Percentiles rank a stretch among this genome's conserved stretches.
These are phyloP conservation scores for Cladosporium sp. DNA, from an alignment of 2,329 filamentous ascomycete genomes.

Conservation along the genomic window DNA sequence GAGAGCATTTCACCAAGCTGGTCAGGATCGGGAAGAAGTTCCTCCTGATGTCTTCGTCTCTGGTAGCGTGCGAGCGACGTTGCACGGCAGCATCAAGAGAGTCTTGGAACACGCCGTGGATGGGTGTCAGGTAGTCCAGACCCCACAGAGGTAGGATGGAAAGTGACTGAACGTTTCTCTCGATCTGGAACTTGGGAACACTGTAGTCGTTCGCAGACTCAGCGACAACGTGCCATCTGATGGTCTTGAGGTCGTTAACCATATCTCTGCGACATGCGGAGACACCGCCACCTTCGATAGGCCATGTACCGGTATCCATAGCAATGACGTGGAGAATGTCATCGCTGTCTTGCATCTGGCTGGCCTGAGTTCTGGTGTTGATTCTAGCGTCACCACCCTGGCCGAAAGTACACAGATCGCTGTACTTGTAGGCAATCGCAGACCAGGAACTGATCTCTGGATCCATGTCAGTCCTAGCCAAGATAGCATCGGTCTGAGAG, in stretches of 20 bases:
- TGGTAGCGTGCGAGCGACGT: conserved; percentile 30
- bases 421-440: conserved; percentile 48
- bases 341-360: conserved; percentile 40
- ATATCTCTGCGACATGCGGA: conserved; percentile 40
- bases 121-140: conserved; percentile 39
- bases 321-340: conserved; percentile 37
- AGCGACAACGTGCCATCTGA: conserved; percentile 41
- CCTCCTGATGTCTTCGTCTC: conserved; percentile 33
- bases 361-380: conserved; percentile 46
- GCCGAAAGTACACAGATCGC: conserved; percentile 50
- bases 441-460: conserved; percentile 52
- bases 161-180: conserved; percentile 40
- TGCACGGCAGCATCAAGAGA: conserved; percentile 37
- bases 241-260: conserved; percentile 40
- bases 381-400: conserved; percentile 51
- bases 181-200: conserved; percentile 40
- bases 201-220: conserved; percentile 42
- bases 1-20: conserved; percentile 37
- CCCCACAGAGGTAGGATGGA: conserved; percentile 42
- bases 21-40: conserved; percentile 40
- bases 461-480: conserved; percentile 48
- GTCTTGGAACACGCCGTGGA: conserved; percentile 40
- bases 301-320: conserved; percentile 41
- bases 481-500: conserved; percentile 45
- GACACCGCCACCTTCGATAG: conserved; percentile 40